A percentile compares a stretch with the other conserved stretches of the same genome.
Conservation (phyloP, 179 eudicot genomes). For the Drosera spatulata region DNA sequence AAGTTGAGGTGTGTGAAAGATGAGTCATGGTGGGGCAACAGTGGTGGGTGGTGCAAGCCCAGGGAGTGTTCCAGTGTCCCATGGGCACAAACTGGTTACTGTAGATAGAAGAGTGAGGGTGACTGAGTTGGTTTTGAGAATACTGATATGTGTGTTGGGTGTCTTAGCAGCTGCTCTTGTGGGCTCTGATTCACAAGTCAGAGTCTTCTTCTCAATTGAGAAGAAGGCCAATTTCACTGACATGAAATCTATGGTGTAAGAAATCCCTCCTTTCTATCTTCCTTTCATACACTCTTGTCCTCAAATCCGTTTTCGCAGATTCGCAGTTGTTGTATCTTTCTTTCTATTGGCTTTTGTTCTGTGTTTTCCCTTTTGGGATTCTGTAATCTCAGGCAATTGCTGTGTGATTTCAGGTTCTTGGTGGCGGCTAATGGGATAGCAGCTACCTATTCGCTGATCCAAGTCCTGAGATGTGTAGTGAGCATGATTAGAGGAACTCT, state of each 20-base stretch:
- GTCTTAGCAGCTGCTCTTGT: slow-evolving; percentile 57
- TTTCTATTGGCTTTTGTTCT: neutral
- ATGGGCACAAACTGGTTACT: slow-evolving; percentile 24
- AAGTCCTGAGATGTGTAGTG: slow-evolving; percentile 59
- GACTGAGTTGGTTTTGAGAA: slow-evolving; percentile 59
- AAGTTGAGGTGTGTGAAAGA: too few species aligned
- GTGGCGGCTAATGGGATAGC: slow-evolving; percentile 68
- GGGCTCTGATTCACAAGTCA: slow-evolving; percentile 52
- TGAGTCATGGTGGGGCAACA: neutral
- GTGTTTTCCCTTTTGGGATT: neutral
- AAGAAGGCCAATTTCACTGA: slow-evolving; percentile 80
- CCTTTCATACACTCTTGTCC: neutral
- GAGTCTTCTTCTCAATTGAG: slow-evolving; percentile 52
- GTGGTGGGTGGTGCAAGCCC: slow-evolving; percentile 49
- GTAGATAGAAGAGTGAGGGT: slow-evolving; percentile 54
- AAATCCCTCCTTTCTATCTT: neutral
- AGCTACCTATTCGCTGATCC: slow-evolving; percentile 76
- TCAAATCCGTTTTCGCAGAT: neutral
- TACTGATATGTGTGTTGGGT: slow-evolving; percentile 41
- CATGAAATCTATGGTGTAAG: slow-evolving; percentile 91
- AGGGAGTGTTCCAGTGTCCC: slow-evolving; percentile 20
- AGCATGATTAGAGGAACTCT: slow-evolving; percentile 68
- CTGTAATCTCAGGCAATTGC: too few species aligned
- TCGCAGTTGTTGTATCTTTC: neutral
- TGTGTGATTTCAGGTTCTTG: slow-evolving; percentile 42